Evolutionary conservation across 2,329 filamentous ascomycete genomes (phyloP), one percentile per base, ranked within the genome.

Genomic region (Fusarium foetens): DNA sequence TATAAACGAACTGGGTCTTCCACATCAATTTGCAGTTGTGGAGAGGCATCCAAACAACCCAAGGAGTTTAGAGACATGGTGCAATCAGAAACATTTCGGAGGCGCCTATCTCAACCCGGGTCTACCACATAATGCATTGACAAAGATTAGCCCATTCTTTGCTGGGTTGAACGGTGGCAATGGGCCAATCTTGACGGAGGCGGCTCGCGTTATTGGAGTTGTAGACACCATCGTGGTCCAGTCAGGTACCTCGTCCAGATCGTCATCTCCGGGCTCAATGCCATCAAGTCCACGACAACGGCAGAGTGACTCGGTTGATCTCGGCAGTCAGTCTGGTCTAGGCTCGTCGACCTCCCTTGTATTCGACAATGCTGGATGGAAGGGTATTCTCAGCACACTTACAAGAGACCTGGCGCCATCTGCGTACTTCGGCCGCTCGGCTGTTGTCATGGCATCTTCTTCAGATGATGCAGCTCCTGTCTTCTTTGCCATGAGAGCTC

Each of bases 361-460:
- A 21, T 92, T 94, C 51, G 93, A 96, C 76, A 97, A 97, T 74
- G 92, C 93, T 16, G 90, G 91, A 19, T 96, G 94, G 93, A 94
- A 94, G 80, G 94, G 93, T 3, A 95, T 97, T 63, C 86, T 94
- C 52, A 92, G 93, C 58, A 94, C 93, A 1, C 84, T 97, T 65
- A 96, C 92, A 8, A 88, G 92, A 27, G 93, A 97, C 75, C 91
- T 95, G 73, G 92, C 94, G 0, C 93, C 94, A 1, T 94, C 93
- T 8, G 93, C 94, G 2, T 97, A 95, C 80, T 89, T 88, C 72
- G 91, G 90, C 45, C 90, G 93, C 52, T 90, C 93, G 8, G 93
- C 93, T 5, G 89, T 97, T 48, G 88, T 97, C 19, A 83, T 97
- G 16, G 92, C 93, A 13, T 91, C 89, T 23, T 90, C 88, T 1